phyloP scores from a whole-genome alignment of 2,329 filamentous ascomycete species.

The Monilinia laxa region DNA sequence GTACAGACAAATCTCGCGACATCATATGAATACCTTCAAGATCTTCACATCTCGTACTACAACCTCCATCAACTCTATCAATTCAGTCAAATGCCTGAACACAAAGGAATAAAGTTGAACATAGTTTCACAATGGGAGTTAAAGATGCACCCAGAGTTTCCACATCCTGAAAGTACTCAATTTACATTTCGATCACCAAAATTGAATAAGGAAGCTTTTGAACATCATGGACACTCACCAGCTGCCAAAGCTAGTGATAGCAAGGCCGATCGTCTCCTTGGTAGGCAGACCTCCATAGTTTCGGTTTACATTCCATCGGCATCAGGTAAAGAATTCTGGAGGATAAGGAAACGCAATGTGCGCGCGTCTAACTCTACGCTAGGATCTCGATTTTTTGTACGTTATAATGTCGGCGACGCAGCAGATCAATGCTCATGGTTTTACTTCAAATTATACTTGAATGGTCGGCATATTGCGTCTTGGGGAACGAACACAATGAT shows the following conservation, averaged over 20 bases:
- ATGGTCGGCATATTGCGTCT: slow-evolving; percentile 52
- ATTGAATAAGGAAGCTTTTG: not conserved
- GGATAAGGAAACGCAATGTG: not conserved
- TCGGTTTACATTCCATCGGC: slow-evolving; percentile 58
- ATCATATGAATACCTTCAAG: slow-evolving; percentile 1
- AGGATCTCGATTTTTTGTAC: slow-evolving; percentile 55
- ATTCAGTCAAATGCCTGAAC: slow-evolving; percentile 34
- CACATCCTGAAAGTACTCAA: slow-evolving; percentile 53
- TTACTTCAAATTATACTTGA: slow-evolving; percentile 57
- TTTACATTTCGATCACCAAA: slow-evolving; percentile 40
- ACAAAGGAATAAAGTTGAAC: slow-evolving; percentile 35
- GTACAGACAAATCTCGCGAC: not conserved
- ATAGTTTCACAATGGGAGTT: slow-evolving; percentile 36
- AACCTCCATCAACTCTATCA: not conserved
- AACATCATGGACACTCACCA: slow-evolving; percentile 9
- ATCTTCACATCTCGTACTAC: not conserved
- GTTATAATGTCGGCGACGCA: slow-evolving; percentile 46
- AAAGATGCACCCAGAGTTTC: slow-evolving; percentile 52
- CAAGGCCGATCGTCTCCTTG: slow-evolving; percentile 39
- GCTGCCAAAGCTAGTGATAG: slow-evolving; percentile 31
- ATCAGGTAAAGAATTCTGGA: slow-evolving; percentile 45
- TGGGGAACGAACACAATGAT: slow-evolving; percentile 51
- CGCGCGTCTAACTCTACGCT: slow-evolving; percentile 13
- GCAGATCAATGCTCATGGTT: slow-evolving; percentile 44
- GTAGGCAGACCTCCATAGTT: slow-evolving; percentile 42